Percentiles rank a stretch among this genome's conserved stretches.
Conservation (phyloP, 352 stramenopile genomes). For the Phytopythium montanum region DNA sequence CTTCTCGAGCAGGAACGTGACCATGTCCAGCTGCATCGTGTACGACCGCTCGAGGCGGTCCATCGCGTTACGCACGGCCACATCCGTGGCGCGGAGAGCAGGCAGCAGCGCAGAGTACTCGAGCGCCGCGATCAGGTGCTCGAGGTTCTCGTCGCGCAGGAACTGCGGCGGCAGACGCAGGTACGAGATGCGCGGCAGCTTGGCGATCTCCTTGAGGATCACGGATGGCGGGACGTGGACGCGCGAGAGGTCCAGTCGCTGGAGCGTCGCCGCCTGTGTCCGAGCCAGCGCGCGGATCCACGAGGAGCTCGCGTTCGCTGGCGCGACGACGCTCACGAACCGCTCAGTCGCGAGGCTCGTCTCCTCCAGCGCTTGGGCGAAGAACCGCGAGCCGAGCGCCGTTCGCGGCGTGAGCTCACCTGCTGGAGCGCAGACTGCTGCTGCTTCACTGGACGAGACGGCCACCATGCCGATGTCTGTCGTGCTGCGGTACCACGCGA, state of each 20-base stretch:
- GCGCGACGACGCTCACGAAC: constrained; percentile 65
- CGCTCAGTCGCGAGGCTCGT: constrained; percentile 37
- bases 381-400: constrained; percentile 38
- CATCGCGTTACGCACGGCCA: constrained; percentile 53
- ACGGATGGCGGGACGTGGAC: constrained; percentile 57
- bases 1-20: constrained; percentile 51
- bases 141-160: constrained; percentile 65
- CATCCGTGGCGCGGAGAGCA: constrained; percentile 48
- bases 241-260: constrained; percentile 58
- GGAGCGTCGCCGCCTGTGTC: constrained; percentile 52
- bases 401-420: constrained; percentile 40
- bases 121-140: constrained; percentile 71
- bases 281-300: constrained; percentile 53
- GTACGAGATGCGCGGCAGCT: constrained; percentile 53
- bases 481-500: constrained; percentile 28
- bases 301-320: constrained; percentile 43
- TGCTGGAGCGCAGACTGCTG: neutral
- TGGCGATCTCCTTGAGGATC: constrained; percentile 48
- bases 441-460: neutral
- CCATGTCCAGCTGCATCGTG: constrained; percentile 63
- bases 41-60: constrained; percentile 72
- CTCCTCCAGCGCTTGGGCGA: constrained; percentile 44
- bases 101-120: constrained; percentile 47
- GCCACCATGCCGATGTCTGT: neutral
- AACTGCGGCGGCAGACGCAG: constrained; percentile 60